phyloP scores from a whole-genome alignment of 345 rosid species.

The Eucalyptus cladocalyx region DNA sequence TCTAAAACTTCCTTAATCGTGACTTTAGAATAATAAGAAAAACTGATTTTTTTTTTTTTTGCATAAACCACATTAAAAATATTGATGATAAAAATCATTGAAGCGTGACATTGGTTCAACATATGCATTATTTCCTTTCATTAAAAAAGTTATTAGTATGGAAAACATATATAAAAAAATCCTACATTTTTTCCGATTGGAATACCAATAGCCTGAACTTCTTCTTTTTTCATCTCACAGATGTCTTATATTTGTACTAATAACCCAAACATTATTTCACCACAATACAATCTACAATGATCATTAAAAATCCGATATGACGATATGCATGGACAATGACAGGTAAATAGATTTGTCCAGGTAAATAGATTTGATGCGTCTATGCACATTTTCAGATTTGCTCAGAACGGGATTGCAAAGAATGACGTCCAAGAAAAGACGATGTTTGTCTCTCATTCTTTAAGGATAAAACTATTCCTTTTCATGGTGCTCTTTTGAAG shows the following conservation, averaged over 20 bases:
- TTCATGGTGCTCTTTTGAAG: neutral
- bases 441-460: neutral
- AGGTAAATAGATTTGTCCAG: neutral
- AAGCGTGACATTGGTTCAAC: neutral
- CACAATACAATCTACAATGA: neutral
- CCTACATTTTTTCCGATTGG: neutral
- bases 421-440: neutral
- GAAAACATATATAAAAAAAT: neutral
- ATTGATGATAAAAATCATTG: neutral
- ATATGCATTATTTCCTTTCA: neutral
- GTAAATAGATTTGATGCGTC: neutral
- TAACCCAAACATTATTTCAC: neutral
- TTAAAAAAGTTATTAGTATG: neutral
- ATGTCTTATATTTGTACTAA: neutral
- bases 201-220: neutral
- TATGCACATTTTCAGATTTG: neutral
- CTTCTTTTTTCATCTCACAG: neutral
- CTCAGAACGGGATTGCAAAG: neutral
- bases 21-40: neutral
- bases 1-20: neutral
- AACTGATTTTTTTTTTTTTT: no score
- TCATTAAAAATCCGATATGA: neutral
- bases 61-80: neutral
- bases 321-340: neutral
- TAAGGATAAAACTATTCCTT: neutral